Evolutionary conservation across 257 asterid genomes (phyloP), one percentile per base, ranked within the genome.

Genomic region (Cruciata laevipes): DNA sequence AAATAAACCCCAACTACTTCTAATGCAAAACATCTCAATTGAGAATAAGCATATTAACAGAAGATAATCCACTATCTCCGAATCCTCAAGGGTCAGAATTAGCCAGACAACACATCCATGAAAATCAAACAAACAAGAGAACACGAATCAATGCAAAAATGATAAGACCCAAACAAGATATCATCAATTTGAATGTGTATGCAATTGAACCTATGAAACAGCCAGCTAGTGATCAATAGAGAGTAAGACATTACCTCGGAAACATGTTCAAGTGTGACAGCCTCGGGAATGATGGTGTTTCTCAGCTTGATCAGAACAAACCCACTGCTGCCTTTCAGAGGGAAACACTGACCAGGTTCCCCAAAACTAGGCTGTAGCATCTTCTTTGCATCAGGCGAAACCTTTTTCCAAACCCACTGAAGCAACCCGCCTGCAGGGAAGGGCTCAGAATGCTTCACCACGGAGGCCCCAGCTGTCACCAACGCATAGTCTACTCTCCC

Each of bases 331-430:
- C 96, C 95, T 31, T 85, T 88, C 16, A 94, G 83, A 9, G 96
- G 83, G 76, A 90, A 90, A 76, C 99, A 94, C 23, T 86, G 89
- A 17, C 97, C 97, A 47, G 99, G 99, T 84, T 90, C 97, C 67
- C 99, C 99, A 78, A 94, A 90, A 79, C 97, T 94, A 6, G 99
- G 97, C 68, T 69, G 81, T 58, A 94, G 69, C 87, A 94, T 88
- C 89, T 78, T 89, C 65, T 75, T 80, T 8, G 95, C 84, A 67
- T 81, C 83, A 5, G 30, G 37, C 47, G 80, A 71, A 55, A 76
- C 82, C 69, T 31, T 69, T 32, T 61, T 76, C 6, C 53, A 59
- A 55, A 18, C 67, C 69, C 74, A 61, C 61, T 58, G 30, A 72
- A 47, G 69, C 32, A 74, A 67, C 24, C 74, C 73, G 14, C 65